Conservation (phyloP, 495 filamentous ascomycete species). For the Xylaria venustula region DNA sequence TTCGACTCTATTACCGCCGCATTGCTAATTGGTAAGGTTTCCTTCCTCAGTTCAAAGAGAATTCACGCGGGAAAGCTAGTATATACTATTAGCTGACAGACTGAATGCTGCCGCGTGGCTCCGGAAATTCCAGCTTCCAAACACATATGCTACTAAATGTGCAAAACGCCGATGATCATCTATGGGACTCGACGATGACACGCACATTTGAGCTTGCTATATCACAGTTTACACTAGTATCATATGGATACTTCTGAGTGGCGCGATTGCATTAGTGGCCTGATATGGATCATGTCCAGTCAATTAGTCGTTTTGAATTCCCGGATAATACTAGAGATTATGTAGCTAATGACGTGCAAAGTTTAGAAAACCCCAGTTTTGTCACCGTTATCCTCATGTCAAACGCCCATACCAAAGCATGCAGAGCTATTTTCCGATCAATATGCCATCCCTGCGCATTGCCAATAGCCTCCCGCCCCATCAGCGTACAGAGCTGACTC, state of each 20-base stretch:
- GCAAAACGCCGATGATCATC: not conserved
- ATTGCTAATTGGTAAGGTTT: not conserved
- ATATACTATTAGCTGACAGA: no score
- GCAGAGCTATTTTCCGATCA: no score
- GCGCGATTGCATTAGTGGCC: not conserved
- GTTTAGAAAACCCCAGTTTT: not conserved
- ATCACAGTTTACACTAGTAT: not conserved
- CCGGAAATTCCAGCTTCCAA: no score
- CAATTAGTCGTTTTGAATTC: not conserved
- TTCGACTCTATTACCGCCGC: not conserved
- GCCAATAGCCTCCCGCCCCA: no score
- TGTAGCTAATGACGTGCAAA: not conserved
- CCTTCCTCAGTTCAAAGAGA: not conserved
- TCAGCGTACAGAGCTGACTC: not conserved
- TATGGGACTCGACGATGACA: not conserved
- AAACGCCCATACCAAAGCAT: no score
- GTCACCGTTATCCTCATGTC: no score
- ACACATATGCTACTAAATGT: no score
- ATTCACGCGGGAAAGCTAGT: no score
- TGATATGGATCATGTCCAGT: not conserved
- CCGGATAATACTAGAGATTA: no score
- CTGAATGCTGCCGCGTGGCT: no score
- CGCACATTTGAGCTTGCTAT: not conserved
- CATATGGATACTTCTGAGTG: not conserved
- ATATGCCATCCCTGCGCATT: no score